Conservation (phyloP, 805 yeast species). For the Saccharomycopsis babjevae region DNA sequence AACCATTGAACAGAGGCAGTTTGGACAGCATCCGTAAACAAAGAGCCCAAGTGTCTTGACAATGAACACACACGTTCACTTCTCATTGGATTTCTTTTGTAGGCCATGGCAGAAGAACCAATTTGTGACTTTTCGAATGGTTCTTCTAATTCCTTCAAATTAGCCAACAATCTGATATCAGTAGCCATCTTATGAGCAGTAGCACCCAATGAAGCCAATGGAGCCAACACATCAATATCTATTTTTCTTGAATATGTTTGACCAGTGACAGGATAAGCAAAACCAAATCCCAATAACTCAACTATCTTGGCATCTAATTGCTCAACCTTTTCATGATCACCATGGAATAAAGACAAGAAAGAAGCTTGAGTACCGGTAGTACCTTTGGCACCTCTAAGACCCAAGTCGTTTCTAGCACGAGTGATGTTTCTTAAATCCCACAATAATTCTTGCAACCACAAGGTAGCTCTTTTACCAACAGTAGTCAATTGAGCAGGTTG, state of each 20-base stretch:
- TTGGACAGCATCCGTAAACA: constrained; percentile 87
- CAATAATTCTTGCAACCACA: constrained; percentile 94
- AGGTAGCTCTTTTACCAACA: constrained; percentile 94
- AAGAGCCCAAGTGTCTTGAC: constrained; percentile 87
- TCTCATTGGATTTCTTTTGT: constrained; percentile 99
- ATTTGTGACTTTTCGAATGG: constrained; percentile 98
- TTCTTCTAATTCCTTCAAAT: constrained; percentile 94
- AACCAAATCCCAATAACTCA: constrained; percentile 85
- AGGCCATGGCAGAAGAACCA: constrained; percentile 98
- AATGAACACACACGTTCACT: constrained; percentile 98
- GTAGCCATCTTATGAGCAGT: constrained; percentile 97
- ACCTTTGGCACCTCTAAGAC: constrained; percentile 97
- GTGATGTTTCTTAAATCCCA: constrained; percentile 96
- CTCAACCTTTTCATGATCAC: constrained; percentile 95
- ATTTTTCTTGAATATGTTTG: constrained; percentile 99
- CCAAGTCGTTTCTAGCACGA: constrained; percentile 93
- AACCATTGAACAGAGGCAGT: constrained; percentile 99
- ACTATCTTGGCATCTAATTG: constrained; percentile 84
- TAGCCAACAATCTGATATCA: constrained; percentile 89
- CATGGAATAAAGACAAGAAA: constrained; percentile 88
- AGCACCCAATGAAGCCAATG: constrained; percentile 91
- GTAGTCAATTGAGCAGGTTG: constrained; percentile 99
- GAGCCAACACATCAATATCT: constrained; percentile 87
- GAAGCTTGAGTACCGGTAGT: constrained; percentile 99
- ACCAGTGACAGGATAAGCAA: constrained; percentile 95